These are phyloP conservation scores for Fomitiporia mediterranea DNA, from an alignment of 1,284 basidiomycete species.

Conservation along the genomic window DNA sequence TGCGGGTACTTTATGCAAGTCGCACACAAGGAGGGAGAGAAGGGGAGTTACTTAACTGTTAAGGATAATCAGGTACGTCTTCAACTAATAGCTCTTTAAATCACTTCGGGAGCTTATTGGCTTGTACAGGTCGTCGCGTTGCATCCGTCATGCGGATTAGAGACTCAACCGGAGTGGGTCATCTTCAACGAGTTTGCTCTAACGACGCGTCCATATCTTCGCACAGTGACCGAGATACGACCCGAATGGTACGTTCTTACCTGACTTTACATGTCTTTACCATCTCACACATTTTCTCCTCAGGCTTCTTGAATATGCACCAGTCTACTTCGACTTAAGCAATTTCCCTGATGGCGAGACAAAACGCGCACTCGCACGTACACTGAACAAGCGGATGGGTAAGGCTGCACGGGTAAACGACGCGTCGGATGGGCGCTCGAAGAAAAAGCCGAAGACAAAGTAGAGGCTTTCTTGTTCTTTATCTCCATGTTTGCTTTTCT, in stretches of 20 bases:
- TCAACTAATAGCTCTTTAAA: neutral
- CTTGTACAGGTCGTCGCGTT: conserved; percentile 69
- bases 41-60: conserved; percentile 78
- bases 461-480: neutral
- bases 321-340: conserved; percentile 73
- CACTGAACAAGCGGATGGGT: conserved; percentile 38
- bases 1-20: conserved; percentile 99
- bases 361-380: conserved; percentile 58
- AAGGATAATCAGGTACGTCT: conserved; percentile 84
- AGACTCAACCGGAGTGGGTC: conserved; percentile 95
- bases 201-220: conserved; percentile 86
- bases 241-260: conserved; percentile 72
- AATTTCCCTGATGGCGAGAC: conserved; percentile 70
- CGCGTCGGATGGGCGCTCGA: conserved; percentile 22
- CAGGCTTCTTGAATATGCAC: conserved; percentile 83
- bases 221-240: conserved; percentile 86
- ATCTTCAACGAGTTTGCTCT: conserved; percentile 98
- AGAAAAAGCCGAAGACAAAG: conserved; percentile 31
- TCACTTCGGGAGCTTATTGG: neutral
- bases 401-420: conserved; percentile 29
- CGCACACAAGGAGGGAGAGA: conserved; percentile 93
- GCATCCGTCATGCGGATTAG: conserved; percentile 93
- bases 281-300: conserved; percentile 2
- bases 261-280: neutral
- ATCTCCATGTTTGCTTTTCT: neutral